Conservation (phyloP, 306 rosid genomes). For the Glycyrrhiza uralensis region DNA sequence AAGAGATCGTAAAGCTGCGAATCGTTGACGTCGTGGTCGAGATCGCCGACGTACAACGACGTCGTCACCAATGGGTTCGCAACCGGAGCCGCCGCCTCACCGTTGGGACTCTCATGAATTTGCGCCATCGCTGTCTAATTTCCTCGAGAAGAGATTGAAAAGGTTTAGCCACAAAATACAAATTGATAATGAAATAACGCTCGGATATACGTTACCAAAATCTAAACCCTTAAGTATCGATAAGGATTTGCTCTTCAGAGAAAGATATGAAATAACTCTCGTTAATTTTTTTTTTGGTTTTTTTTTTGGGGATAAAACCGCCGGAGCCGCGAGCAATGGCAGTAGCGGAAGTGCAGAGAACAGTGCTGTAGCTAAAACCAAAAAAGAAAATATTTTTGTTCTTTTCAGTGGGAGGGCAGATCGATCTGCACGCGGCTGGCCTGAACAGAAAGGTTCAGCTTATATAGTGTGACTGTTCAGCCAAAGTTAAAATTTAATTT, state of each 20-base stretch:
- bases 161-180: not conserved
- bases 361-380: not conserved
- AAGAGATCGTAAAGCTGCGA: conserved; percentile 65
- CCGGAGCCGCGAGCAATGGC: conserved; percentile 22
- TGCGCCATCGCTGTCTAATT: conserved; percentile 43
- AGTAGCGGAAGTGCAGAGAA: not conserved
- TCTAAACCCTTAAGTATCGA: conserved; percentile 3
- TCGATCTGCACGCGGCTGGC: conserved; percentile 44
- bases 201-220: not conserved
- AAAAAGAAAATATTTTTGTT: not conserved
- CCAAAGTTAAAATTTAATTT: too few relatives aligned
- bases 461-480: conserved; percentile 25
- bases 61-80: conserved; percentile 46
- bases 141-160: not conserved
- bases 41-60: conserved; percentile 75
- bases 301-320: conserved; percentile 25
- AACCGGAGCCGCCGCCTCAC: conserved; percentile 7
- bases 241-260: not conserved
- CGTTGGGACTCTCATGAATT: conserved; percentile 39
- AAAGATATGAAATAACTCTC: not conserved
- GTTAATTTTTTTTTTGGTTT: conserved; percentile 28
- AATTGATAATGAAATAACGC: not conserved
- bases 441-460: not conserved
- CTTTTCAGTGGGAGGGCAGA: conserved; percentile 46
- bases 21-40: conserved; percentile 55